These are phyloP conservation scores for Viridothelium virens DNA, from an alignment of 495 filamentous ascomycete species.

Conservation along the genomic window DNA sequence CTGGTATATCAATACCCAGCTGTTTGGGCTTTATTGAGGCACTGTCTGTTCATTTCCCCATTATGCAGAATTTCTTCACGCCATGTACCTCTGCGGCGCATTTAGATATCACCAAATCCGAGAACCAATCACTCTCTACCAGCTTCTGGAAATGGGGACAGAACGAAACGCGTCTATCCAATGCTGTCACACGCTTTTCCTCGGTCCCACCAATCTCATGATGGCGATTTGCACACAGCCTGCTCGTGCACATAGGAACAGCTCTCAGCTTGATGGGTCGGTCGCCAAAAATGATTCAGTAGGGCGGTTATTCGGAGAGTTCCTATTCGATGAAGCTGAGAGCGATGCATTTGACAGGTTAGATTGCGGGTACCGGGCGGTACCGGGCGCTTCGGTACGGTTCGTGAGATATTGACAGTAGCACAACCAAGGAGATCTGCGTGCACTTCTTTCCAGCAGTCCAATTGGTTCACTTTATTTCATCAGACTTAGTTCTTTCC, in stretches of 20 bases:
- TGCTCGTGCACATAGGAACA: neutral
- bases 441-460: too few species aligned
- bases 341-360: neutral
- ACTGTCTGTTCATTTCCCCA: neutral
- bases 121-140: neutral
- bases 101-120: neutral
- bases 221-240: neutral
- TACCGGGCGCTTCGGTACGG: neutral
- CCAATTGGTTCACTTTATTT: too few species aligned
- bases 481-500: too few species aligned
- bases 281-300: neutral
- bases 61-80: neutral
- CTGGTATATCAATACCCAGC: neutral
- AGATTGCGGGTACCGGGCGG: neutral
- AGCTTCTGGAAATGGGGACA: neutral
- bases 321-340: neutral
- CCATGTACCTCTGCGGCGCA: neutral
- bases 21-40: neutral
- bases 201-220: neutral
- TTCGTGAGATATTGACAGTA: neutral
- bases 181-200: neutral
- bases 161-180: neutral
- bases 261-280: neutral
- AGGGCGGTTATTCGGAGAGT: neutral
- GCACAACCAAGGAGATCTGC: too few species aligned